A percentile compares a stretch with the other conserved stretches of the same genome.
Conservation (phyloP, 208 protist genomes). For the Acanthamoeba comandoni region DNA sequence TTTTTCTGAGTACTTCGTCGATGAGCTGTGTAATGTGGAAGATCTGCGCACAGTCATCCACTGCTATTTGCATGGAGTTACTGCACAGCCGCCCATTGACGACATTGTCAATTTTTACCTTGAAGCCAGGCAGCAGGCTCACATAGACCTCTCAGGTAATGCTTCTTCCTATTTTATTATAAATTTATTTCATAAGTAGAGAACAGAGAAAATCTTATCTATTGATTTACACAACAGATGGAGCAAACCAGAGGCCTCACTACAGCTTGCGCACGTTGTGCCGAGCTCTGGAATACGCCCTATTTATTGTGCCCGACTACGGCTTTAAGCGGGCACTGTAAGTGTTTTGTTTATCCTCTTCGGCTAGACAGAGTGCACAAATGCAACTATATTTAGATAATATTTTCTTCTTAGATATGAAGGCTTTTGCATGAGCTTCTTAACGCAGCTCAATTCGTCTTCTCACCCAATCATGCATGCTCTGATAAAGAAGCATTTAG, state of each 20-base stretch:
- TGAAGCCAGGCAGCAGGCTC: conserved; percentile 90
- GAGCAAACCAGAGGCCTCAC: conserved; percentile 94
- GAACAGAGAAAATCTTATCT: background rate
- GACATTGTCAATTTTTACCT: conserved; percentile 96
- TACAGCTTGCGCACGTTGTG: conserved; percentile 98
- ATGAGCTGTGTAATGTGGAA: conserved; percentile 93
- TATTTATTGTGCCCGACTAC: conserved; percentile 87
- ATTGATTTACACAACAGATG: conserved; percentile 85
- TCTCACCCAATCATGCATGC: conserved; percentile 92
- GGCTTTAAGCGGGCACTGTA: conserved; percentile 95
- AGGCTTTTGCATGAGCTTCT: conserved; percentile 93
- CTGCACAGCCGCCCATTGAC: conserved; percentile 85
- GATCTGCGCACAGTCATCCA: conserved; percentile 95
- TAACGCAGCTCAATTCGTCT: conserved; percentile 93
- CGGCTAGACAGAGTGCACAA: too few relatives aligned
- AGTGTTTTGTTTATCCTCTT: conserved; percentile 81
- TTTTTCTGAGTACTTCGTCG: conserved; percentile 99
- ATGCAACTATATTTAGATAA: background rate
- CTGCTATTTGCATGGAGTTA: conserved; percentile 77
- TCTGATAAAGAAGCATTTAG: conserved; percentile 91
- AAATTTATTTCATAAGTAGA: too few relatives aligned
- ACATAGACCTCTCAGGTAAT: conserved; percentile 86
- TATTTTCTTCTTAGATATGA: conserved; percentile 72
- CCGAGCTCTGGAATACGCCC: conserved; percentile 94
- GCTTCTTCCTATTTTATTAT: too few relatives aligned